phyloP scores from a whole-genome alignment of 805 yeast species.

The Vanderwaltozyma polyspora region DNA sequence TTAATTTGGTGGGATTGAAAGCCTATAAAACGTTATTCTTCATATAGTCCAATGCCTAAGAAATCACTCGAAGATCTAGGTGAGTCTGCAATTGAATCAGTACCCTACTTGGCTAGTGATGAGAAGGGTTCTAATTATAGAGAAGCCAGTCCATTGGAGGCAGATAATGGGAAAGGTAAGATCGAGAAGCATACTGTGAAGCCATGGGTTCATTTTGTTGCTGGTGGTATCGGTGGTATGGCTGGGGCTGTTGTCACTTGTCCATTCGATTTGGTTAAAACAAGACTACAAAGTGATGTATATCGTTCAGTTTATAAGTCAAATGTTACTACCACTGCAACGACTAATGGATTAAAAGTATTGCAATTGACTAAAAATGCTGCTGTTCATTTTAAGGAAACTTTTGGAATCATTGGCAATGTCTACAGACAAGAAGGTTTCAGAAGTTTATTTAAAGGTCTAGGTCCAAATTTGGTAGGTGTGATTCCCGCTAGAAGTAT shows the following conservation, averaged over 20 bases:
- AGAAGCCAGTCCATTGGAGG: constrained; percentile 24
- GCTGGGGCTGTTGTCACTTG: constrained; percentile 90
- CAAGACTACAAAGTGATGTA: constrained; percentile 85
- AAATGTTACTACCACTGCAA: constrained; percentile 5
- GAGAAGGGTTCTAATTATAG: constrained; percentile 52
- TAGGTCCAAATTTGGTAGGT: constrained; percentile 94
- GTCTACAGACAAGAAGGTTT: constrained; percentile 73
- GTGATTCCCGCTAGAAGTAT: constrained; percentile 97
- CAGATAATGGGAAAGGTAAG: constrained; percentile 4
- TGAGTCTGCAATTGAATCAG: constrained; percentile 47
- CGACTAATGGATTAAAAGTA: constrained; percentile 3
- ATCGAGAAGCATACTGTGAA: constrained; percentile 23
- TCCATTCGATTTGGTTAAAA: constrained; percentile 93
- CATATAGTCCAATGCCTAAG: constrained; percentile 23
- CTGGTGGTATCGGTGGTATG: constrained; percentile 95
- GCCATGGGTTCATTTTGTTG: constrained; percentile 73
- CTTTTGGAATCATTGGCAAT: constrained; percentile 55
- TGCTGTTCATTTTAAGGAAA: constrained; percentile 68
- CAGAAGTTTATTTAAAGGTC: constrained; percentile 80
- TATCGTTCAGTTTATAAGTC: constrained; percentile 46
- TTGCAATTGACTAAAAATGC: constrained; percentile 35
- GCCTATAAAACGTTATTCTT: no score
- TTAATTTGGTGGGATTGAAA: no score
- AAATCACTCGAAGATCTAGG: constrained; percentile 29
- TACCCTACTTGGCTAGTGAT: constrained; percentile 57